These are phyloP conservation scores for Ascochyta pisi DNA, from an alignment of 2,329 filamentous ascomycete species.

Conservation along the genomic window DNA sequence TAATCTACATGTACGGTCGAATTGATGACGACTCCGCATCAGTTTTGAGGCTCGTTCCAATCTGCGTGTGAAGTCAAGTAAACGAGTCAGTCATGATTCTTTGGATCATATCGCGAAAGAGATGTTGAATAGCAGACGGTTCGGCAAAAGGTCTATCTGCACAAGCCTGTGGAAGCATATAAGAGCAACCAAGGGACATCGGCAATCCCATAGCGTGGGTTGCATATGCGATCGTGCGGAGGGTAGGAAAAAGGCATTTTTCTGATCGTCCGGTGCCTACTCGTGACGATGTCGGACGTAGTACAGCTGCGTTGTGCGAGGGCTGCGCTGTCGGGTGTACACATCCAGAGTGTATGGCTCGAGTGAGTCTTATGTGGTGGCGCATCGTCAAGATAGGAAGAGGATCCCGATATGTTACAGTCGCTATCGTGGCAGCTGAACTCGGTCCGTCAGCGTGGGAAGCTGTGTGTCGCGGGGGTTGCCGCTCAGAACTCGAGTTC, in stretches of 20 bases:
- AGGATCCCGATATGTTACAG: constrained; percentile 8
- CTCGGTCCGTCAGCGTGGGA: constrained; percentile 14
- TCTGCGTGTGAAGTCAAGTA: too few relatives aligned
- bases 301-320: neutral
- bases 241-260: constrained; percentile 4
- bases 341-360: neutral
- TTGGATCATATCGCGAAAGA: too few relatives aligned
- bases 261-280: constrained; percentile 12
- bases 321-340: neutral
- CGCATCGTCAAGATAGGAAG: neutral
- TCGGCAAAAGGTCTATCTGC: too few relatives aligned
- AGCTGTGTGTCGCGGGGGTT: constrained; percentile 4
- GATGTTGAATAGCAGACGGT: too few relatives aligned
- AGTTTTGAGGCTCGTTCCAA: too few relatives aligned
- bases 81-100: too few relatives aligned
- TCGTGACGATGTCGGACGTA: constrained; percentile 4
- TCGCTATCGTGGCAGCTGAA: constrained; percentile 15
- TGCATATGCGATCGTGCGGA: neutral
- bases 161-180: too few relatives aligned
- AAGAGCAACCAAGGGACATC: too few relatives aligned
- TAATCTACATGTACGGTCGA: too few relatives aligned
- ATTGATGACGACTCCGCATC: too few relatives aligned
- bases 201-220: neutral
- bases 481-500: constrained; percentile 30
- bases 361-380: neutral